Evolutionary conservation across 192 early-diverging fungal species (phyloP).

Genomic region (Backusella tarrabulga): DNA sequence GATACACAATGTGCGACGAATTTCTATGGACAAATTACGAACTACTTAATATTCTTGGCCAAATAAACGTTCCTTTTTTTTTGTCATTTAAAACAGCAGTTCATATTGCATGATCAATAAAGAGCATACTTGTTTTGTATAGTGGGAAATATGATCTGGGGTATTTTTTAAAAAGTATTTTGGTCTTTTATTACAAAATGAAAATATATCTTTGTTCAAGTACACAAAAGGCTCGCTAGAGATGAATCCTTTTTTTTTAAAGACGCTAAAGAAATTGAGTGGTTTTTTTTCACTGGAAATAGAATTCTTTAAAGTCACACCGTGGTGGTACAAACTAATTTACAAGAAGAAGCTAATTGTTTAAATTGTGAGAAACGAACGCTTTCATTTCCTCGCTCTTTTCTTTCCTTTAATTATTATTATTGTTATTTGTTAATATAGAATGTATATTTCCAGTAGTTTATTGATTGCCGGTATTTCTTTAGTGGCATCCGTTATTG

Average conservation of each 20-base stretch:
- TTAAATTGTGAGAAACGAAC: neutral
- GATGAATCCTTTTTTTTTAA: neutral
- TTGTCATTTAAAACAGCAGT: neutral
- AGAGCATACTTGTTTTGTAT: neutral
- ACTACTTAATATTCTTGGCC: neutral
- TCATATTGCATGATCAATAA: neutral
- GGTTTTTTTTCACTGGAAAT: neutral
- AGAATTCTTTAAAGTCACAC: neutral
- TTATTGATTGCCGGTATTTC: neutral
- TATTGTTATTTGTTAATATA: constrained; percentile 5
- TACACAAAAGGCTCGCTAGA: neutral
- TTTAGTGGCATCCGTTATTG: neutral
- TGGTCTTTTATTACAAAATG: neutral
- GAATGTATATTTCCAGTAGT: constrained; percentile 4
- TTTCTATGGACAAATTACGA: neutral
- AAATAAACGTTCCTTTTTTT: neutral
- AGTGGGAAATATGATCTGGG: neutral
- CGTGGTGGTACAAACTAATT: neutral
- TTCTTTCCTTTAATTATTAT: neutral
- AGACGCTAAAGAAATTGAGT: neutral
- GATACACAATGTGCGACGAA: neutral
- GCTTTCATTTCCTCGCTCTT: neutral
- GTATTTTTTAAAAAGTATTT: neutral
- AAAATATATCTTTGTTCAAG: neutral
- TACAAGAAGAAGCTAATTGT: constrained; percentile 3